A percentile compares a stretch with the other conserved stretches of the same genome.
Conservation (phyloP, 805 yeast genomes). For the Ogataea philodendri region DNA sequence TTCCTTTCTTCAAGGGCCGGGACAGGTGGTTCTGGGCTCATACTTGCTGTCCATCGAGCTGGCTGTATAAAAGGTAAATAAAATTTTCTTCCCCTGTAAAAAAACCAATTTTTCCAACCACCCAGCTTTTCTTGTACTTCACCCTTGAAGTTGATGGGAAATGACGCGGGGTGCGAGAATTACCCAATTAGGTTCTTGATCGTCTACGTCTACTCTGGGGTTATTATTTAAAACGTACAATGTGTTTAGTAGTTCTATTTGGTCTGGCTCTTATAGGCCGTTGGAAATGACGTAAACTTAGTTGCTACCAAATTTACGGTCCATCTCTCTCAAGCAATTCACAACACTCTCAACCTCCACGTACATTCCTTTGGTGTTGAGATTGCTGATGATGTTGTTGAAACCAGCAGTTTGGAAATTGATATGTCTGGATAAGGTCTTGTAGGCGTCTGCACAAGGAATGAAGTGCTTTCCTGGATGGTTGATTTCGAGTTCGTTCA, state of each 20-base stretch:
- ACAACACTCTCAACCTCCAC: conserved; percentile 92
- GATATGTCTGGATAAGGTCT: conserved; percentile 79
- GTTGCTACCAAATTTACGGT: conserved; percentile 50
- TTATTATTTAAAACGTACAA: neutral
- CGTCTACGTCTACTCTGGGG: no score
- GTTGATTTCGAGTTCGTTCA: conserved; percentile 29
- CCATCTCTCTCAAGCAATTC: conserved; percentile 77
- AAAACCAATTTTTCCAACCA: conserved; percentile 3
- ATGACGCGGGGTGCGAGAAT: conserved; percentile 9
- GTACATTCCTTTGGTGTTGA: conserved; percentile 81
- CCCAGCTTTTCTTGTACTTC: conserved; percentile 3
- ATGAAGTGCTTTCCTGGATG: conserved; percentile 54
- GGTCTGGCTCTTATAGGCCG: no score
- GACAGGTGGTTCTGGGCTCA: conserved; percentile 10
- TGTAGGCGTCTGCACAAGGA: conserved; percentile 89
- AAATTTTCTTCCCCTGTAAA: conserved; percentile 10
- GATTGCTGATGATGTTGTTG: conserved; percentile 67
- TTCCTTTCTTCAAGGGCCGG: conserved; percentile 6
- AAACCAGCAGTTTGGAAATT: conserved; percentile 72
- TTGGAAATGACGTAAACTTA: no score
- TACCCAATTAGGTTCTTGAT: conserved; percentile 10
- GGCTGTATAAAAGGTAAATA: conserved; percentile 1
- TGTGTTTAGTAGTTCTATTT: no score
- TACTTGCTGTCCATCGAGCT: conserved; percentile 1
- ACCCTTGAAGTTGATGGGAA: conserved; percentile 1